These are phyloP conservation scores for Oryza coarctata DNA, from an alignment of 176 grass and related monocot genomes.

Conservation along the genomic window DNA sequence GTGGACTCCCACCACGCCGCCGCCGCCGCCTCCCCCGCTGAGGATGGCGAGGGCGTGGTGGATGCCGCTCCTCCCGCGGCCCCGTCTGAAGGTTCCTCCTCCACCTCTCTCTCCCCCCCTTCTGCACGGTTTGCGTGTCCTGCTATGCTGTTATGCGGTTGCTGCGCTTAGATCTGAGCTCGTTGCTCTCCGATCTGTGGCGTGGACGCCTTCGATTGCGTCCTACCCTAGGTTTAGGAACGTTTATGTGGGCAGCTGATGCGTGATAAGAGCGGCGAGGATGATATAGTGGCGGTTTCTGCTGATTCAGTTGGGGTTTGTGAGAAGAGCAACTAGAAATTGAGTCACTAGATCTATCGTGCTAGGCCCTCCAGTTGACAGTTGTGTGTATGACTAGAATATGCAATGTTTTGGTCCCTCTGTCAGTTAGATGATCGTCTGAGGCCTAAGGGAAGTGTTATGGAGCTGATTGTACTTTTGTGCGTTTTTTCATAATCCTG, in stretches of 20 bases:
- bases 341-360: neutral
- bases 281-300: neutral
- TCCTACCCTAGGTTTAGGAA: no score
- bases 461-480: neutral
- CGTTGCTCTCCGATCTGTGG: neutral
- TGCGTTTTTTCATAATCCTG: neutral
- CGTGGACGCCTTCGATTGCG: neutral
- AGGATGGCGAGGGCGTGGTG: neutral
- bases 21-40: neutral
- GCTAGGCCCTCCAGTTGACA: neutral
- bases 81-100: conserved; percentile 31
- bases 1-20: neutral
- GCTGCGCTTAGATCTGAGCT: conserved; percentile 23
- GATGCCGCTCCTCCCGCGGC: conserved; percentile 3
- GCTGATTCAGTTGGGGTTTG: neutral
- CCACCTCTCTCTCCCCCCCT: neutral
- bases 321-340: neutral
- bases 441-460: neutral
- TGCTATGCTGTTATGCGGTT: neutral
- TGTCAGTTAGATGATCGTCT: neutral
- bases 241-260: neutral
- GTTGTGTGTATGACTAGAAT: neutral
- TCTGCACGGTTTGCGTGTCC: neutral
- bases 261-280: neutral
- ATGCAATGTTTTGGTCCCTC: neutral